A percentile compares a stretch with the other conserved stretches of the same genome.
These are phyloP conservation scores for Fusarium mexicanum DNA, from an alignment of 2,329 filamentous ascomycete genomes.

Conservation along the genomic window DNA sequence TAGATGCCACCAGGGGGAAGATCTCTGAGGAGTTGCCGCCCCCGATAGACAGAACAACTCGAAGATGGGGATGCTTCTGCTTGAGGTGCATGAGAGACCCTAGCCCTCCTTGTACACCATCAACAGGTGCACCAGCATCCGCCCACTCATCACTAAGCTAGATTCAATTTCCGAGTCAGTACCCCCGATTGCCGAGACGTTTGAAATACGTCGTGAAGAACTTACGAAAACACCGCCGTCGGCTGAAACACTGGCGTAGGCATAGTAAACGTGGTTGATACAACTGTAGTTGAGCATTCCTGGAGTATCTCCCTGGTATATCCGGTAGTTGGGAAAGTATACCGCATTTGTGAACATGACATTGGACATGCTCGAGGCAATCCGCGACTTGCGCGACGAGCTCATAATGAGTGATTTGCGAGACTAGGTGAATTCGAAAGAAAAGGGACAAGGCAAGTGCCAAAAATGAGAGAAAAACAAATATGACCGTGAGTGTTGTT, in stretches of 20 bases:
- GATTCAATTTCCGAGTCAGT: slow-evolving; percentile 42
- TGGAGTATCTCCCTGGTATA: slow-evolving; percentile 78
- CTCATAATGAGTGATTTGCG: slow-evolving; percentile 49
- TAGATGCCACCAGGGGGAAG: slow-evolving; percentile 74
- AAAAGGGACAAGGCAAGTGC: not conserved
- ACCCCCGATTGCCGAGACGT: slow-evolving; percentile 10
- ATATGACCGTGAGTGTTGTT: slow-evolving; percentile 24
- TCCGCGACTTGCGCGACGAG: slow-evolving; percentile 57
- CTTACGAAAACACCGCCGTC: slow-evolving; percentile 81
- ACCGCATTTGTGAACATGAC: slow-evolving; percentile 77
- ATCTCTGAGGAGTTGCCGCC: slow-evolving; percentile 72
- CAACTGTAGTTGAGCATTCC: slow-evolving; percentile 78
- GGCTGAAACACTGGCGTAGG: slow-evolving; percentile 77
- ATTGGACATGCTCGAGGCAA: slow-evolving; percentile 54
- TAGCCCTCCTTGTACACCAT: slow-evolving; percentile 76
- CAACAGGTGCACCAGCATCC: slow-evolving; percentile 76
- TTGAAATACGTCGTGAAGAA: slow-evolving; percentile 34
- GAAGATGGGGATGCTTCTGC: slow-evolving; percentile 73
- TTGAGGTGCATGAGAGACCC: slow-evolving; percentile 80
- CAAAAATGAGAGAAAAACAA: slow-evolving; percentile 4
- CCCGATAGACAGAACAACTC: slow-evolving; percentile 81
- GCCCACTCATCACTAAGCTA: slow-evolving; percentile 84
- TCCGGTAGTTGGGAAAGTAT: slow-evolving; percentile 83
- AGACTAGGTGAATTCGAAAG: not conserved
- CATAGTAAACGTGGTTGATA: slow-evolving; percentile 85